Percentiles rank a stretch among this genome's conserved stretches.
These are phyloP conservation scores for Rhizomucor miehei DNA, from an alignment of 371 early-diverging fungal genomes.

Conservation along the genomic window DNA sequence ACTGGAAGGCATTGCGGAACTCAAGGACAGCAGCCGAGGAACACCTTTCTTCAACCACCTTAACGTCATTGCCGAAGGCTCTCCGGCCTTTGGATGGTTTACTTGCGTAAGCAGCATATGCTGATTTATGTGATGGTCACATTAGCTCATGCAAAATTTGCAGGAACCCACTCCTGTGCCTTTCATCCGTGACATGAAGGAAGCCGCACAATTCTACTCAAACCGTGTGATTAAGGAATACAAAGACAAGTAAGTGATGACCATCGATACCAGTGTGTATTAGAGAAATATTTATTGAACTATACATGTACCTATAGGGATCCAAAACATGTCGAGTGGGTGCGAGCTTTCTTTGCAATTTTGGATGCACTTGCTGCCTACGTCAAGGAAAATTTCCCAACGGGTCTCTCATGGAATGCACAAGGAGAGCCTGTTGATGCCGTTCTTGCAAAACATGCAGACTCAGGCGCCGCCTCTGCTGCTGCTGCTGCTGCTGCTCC, in stretches of 20 bases:
- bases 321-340: slow-evolving; percentile 83
- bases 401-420: slow-evolving; percentile 92
- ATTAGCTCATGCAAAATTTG: not conserved
- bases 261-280: not conserved
- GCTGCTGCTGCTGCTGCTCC: slow-evolving; percentile 57
- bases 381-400: slow-evolving; percentile 87
- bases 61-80: slow-evolving; percentile 84
- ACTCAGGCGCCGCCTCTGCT: slow-evolving; percentile 39
- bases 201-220: slow-evolving; percentile 88
- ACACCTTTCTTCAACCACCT: slow-evolving; percentile 78
- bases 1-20: slow-evolving; percentile 58
- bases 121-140: not conserved
- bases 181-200: slow-evolving; percentile 86
- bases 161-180: slow-evolving; percentile 88
- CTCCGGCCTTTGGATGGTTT: slow-evolving; percentile 92
- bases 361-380: slow-evolving; percentile 75
- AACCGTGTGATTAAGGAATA: slow-evolving; percentile 88
- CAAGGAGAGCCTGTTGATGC: slow-evolving; percentile 65
- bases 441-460: slow-evolving; percentile 28
- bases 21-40: slow-evolving; percentile 78
- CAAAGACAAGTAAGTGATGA: slow-evolving; percentile 78
- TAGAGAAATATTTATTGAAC: not conserved
- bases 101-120: slow-evolving; percentile 59
- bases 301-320: slow-evolving; percentile 52
- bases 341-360: slow-evolving; percentile 63